Conservation (phyloP, 2,329 filamentous ascomycete genomes). For the Neofusicoccum kwambonambiense region DNA sequence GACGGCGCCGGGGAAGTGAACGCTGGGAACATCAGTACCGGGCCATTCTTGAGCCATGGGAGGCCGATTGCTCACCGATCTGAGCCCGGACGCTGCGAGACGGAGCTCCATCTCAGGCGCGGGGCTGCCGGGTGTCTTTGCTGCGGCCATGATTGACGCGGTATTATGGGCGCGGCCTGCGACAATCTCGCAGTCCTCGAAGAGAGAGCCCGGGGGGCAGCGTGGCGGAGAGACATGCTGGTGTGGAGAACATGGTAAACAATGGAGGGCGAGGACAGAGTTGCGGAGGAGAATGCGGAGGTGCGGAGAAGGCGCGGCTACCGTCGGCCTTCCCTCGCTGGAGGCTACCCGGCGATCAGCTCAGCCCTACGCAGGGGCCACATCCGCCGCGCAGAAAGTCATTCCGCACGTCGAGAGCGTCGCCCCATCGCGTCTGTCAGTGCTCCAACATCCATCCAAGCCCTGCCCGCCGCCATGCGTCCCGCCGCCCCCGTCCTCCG, state of each 20-base stretch:
- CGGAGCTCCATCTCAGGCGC: conserved; percentile 37
- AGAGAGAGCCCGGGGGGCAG: conserved; percentile 23
- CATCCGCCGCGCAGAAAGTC: conserved; percentile 8
- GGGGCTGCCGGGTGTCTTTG: conserved; percentile 6
- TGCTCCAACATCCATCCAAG: conserved; percentile 6
- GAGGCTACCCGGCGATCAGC: neutral
- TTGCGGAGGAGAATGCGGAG: conserved; percentile 23
- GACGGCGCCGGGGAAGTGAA: conserved; percentile 85
- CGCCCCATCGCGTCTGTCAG: neutral
- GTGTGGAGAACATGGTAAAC: conserved; percentile 25
- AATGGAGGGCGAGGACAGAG: neutral
- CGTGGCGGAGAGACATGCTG: conserved; percentile 36
- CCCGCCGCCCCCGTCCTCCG: conserved; percentile 28
- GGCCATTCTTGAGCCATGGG: neutral
- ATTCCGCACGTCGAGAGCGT: conserved; percentile 4
- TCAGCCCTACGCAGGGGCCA: conserved; percentile 18
- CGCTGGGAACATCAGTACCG: conserved; percentile 36
- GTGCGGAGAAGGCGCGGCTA: conserved; percentile 21
- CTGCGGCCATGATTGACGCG: neutral
- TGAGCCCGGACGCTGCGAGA: conserved; percentile 59
- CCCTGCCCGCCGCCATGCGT: conserved; percentile 22
- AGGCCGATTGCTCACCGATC: conserved; percentile 52
- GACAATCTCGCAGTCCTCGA: conserved; percentile 20
- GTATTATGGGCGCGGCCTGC: neutral
- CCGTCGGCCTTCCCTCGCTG: conserved; percentile 26